A percentile compares a stretch with the other conserved stretches of the same genome.
phyloP scores from a whole-genome alignment of 768 basidiomycete species.

The Pisolithus albus region DNA sequence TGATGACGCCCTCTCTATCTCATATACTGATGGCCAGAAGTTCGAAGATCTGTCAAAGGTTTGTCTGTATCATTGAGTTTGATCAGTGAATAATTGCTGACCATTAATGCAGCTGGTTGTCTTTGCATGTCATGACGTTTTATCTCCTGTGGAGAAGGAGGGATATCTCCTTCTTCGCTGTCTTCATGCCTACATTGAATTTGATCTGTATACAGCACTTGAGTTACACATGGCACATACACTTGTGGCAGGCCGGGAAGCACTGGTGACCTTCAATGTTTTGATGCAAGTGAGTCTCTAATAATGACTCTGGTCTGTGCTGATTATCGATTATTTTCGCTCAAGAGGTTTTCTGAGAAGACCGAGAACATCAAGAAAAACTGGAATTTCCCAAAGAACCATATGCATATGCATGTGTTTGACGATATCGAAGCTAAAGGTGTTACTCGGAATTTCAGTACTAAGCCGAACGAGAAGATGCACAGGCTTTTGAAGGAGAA shows the following conservation, averaged over 20 bases:
- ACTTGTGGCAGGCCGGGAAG: no score
- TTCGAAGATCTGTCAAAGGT: no score
- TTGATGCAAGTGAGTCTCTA: conserved; percentile 10
- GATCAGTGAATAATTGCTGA: neutral
- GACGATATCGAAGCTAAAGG: no score
- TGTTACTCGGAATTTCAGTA: conserved; percentile 6
- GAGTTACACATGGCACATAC: no score
- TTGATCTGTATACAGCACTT: conserved; percentile 18
- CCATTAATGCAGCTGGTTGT: neutral
- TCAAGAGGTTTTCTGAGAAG: no score
- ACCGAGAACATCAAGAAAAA: neutral
- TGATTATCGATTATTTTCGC: no score
- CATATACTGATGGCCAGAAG: no score
- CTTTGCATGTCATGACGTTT: conserved; percentile 13
- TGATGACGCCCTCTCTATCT: no score
- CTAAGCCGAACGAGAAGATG: neutral
- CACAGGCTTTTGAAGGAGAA: neutral
- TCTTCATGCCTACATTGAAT: conserved; percentile 24
- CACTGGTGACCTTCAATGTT: conserved; percentile 15
- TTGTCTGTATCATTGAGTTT: no score
- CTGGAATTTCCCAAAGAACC: neutral
- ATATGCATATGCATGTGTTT: no score
- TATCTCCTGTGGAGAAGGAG: neutral
- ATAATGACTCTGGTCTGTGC: no score
- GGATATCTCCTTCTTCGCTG: conserved; percentile 24